Conservation (phyloP, 179 eudicot species). For the Heliamphora pulchella region DNA sequence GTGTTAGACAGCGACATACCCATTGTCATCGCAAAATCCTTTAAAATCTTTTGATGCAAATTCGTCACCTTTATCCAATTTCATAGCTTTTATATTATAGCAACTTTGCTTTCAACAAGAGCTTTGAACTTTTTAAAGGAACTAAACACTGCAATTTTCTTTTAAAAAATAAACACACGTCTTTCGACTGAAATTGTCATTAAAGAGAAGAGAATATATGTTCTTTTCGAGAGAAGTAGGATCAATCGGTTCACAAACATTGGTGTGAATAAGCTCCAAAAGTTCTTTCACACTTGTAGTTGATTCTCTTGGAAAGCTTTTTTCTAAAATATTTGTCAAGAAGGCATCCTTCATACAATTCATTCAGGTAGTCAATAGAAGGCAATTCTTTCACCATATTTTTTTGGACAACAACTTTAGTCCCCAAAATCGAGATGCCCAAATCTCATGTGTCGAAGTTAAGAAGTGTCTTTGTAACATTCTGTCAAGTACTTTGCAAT, state of each 20-base stretch:
- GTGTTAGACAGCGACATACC: neutral
- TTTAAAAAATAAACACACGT: neutral
- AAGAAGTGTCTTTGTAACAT: neutral
- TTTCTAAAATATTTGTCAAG: neutral
- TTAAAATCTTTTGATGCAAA: neutral
- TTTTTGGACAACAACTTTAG: neutral
- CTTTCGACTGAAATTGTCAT: neutral
- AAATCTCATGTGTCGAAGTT: neutral
- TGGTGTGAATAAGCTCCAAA: neutral
- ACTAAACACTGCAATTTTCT: neutral
- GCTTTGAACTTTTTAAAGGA: neutral
- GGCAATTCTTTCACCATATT: neutral
- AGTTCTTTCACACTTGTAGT: neutral
- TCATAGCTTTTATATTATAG: neutral
- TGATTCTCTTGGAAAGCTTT: neutral
- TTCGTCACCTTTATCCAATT: neutral
- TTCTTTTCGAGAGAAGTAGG: neutral
- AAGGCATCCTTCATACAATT: too few relatives aligned
- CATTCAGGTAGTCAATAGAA: too few relatives aligned
- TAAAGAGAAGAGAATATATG: neutral
- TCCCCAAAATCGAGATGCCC: neutral
- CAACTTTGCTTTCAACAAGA: slow-evolving; percentile 5
- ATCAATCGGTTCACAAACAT: neutral
- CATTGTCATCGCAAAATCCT: neutral
- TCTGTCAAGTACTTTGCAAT: neutral